Base-by-base conservation (phyloP, 768 basidiomycete genomes). In the Suillus occidentalis region DNA sequence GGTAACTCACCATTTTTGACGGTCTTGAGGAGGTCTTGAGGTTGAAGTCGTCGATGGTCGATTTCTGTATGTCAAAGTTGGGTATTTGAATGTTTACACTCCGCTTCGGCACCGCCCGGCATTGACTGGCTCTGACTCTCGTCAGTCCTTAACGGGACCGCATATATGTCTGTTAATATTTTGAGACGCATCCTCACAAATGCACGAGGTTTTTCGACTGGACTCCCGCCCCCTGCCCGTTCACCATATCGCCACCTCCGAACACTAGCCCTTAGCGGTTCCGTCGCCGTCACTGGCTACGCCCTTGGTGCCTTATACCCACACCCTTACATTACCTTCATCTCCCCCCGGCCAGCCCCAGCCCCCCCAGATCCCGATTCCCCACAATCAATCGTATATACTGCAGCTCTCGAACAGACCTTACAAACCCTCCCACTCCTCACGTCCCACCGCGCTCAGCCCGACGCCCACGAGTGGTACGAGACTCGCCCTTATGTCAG, bases 331-430 rank as follows among this genome's bases (percentile, higher is more conserved):
- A 72, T 90, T 43, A 81, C 87, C 22, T 82, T 93, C 60, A 77
- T 97, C 31, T 90, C 89, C 56, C 95, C 95, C 3, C 84, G 90
- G 12, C 80, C 85, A 0, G 91, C 94, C 0, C 91, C 94, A 0
- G 85, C 94, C 0, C 85, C 84, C 22, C 22, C 65, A 2, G 81
- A 82, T 37, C 82, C 80, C 14, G 82, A 83, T 65, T 86, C 88
- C 4, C 82, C 80, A 1, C 85, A 87, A 66, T 87, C 90, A 0
- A 74, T 84, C 43, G 83, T 82, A 2, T 84, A 89, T 70, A 83
- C 84, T 5, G 80, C 80, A 20, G 74, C 77, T 7, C 80, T 97
- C 60, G 97, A 99, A 73, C 72, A 80, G 20, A 76, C 84, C 49
- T 80, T 98, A 8, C 90, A 93, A 67, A 73, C 80, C 2, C 80